Evolutionary conservation across 2,329 filamentous ascomycete genomes (phyloP).

Genomic region (Penicillium italicum): DNA sequence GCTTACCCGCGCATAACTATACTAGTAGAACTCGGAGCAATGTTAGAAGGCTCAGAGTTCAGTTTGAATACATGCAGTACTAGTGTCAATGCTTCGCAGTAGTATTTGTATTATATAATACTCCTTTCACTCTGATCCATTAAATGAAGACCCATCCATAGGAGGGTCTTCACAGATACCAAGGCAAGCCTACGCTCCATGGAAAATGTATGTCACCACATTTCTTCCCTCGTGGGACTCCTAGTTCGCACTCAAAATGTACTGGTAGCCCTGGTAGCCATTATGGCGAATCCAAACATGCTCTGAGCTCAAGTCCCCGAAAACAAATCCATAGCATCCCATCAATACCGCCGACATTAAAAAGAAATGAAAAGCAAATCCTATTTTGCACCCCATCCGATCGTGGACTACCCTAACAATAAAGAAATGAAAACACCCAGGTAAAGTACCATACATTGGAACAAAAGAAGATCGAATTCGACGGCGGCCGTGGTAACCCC

Average conservation of each 20-base stretch:
- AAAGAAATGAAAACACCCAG: constrained; percentile 12
- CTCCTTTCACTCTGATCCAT: too few relatives aligned
- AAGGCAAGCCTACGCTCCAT: too few relatives aligned
- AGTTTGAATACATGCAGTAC: too few relatives aligned
- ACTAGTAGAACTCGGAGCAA: too few relatives aligned
- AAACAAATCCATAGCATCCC: not conserved
- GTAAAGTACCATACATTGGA: constrained; percentile 11
- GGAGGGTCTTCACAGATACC: too few relatives aligned
- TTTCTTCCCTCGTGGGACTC: not conserved
- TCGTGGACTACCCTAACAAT: constrained; percentile 12
- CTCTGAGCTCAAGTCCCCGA: not conserved
- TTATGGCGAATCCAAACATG: not conserved
- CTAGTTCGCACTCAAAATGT: not conserved
- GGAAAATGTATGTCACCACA: too few relatives aligned
- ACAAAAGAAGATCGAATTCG: constrained; percentile 6
- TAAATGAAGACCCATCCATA: too few relatives aligned
- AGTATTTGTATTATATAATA: too few relatives aligned
- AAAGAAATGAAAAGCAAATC: constrained; percentile 2
- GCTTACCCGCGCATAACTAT: too few relatives aligned
- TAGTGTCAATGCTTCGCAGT: too few relatives aligned
- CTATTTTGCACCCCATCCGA: constrained; percentile 17
- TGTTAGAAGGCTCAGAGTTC: too few relatives aligned
- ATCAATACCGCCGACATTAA: not conserved
- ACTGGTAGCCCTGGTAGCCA: not conserved
- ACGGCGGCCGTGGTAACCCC: not conserved